Percentiles rank a stretch among this genome's conserved stretches.
Conservation (phyloP, 805 yeast species). For the Yarrowia keelungensis region DNA sequence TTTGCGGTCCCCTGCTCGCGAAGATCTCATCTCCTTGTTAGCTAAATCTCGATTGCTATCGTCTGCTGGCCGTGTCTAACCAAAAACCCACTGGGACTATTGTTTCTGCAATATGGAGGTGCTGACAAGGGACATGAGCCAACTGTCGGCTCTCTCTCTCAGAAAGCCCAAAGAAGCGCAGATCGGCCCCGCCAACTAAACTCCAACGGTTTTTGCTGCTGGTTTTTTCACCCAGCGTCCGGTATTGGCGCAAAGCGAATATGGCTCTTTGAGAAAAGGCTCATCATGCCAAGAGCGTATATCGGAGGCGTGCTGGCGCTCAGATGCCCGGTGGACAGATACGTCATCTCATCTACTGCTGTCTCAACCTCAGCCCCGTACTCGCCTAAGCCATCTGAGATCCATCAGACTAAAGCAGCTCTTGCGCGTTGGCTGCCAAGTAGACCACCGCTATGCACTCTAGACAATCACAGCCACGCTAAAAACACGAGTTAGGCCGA, state of each 20-base stretch:
- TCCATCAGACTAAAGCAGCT: not conserved
- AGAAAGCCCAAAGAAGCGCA: not conserved
- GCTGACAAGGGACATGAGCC: not conserved
- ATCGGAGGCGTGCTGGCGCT: not conserved
- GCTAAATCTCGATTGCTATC: constrained; percentile 9
- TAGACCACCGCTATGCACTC: not conserved
- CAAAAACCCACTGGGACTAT: not conserved
- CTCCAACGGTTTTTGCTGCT: constrained; percentile 27
- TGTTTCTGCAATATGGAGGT: not conserved
- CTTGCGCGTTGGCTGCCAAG: too few relatives aligned
- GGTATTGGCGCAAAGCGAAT: not conserved
- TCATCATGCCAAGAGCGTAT: not conserved
- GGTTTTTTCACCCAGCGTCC: not conserved
- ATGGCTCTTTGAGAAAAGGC: not conserved
- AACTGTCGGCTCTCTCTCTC: not conserved
- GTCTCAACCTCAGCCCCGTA: not conserved
- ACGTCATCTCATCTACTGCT: not conserved
- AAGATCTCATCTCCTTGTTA: not conserved
- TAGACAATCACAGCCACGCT: not conserved
- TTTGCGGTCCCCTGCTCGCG: too few relatives aligned
- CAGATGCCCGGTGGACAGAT: not conserved
- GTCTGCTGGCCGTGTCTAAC: not conserved
- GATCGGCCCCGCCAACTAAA: constrained; percentile 2
- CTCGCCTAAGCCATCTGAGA: not conserved
- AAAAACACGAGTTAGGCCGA: not conserved